Evolutionary conservation across 192 early-diverging fungal species (phyloP), one percentile per base, ranked within the genome.

Genomic region (Entomortierella lignicola): DNA sequence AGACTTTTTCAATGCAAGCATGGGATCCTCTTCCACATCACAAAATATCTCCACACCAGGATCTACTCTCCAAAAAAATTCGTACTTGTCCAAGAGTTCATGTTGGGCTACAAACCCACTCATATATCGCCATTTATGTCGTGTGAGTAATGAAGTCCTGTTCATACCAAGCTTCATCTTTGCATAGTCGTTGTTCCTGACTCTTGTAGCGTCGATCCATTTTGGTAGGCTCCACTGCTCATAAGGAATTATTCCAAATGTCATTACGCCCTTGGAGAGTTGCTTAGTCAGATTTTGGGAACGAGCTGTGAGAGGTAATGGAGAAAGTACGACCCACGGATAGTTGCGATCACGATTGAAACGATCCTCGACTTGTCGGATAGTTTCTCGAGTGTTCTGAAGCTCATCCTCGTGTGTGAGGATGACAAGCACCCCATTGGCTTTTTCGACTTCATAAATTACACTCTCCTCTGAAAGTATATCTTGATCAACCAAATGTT

Each of bases 241-340:
- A 0, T 37, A 61, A 2, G 85, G 84, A 53, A 90, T 81, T 20
- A 72, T 54, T 4, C 74, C 84, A 85, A 88, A 90, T 0, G 80
- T 85, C 30, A 87, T 84, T 21, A 71, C 73, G 0, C 52, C 63
- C 1, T 74, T 81, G 4, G 88, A 83, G 26, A 83, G 81, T 0
- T 72, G 67, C 0, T 72, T 66, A 0, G 85, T 65, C 8, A 60
- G 55, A 10, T 55, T 68, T 80, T 81, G 85, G 61, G 93, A 92
- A 27, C 84, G 63, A 0, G 85, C 59, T 10, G 87, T 65, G 52
- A 93, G 91, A 4, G 89, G 91, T 52, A 84, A 60, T 55, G 91
- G 86, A 68, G 93, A 92, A 0, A 94, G 81, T 42, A 93, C 87
- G 34, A 94, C 47, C 72, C 92, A 94, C 10, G 92, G 92, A 69